Evolutionary conservation across 305 asterid genomes (phyloP).

Genomic region (Solanum hybrid): DNA sequence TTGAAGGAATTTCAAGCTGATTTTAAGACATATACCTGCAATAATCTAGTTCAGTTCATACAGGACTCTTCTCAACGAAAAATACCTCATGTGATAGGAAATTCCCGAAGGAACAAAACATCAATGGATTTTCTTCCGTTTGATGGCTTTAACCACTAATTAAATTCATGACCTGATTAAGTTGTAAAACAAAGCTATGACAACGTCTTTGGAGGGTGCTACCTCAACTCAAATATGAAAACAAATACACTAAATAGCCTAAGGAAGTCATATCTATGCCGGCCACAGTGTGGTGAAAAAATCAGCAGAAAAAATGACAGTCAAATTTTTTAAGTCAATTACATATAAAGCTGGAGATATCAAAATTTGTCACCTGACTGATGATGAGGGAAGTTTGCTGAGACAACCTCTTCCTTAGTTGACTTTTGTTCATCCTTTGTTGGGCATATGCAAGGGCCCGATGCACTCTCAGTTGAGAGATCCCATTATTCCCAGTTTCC

Average conservation of each 20-base stretch:
- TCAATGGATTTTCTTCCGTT: background rate
- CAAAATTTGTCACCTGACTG: slow-evolving; percentile 43
- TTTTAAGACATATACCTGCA: background rate
- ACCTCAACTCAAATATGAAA: background rate
- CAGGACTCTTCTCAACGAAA: background rate
- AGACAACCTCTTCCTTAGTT: slow-evolving; percentile 60
- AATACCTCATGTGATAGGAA: background rate
- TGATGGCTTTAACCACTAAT: background rate
- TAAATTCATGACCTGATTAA: background rate
- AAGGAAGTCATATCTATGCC: background rate
- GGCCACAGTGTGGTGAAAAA: slow-evolving; percentile 3
- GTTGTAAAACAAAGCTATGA: background rate
- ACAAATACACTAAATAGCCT: background rate
- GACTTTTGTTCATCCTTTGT: slow-evolving; percentile 53
- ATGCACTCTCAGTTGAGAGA: slow-evolving; percentile 62
- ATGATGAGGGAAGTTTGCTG: slow-evolving; percentile 57
- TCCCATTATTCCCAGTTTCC: slow-evolving; percentile 65
- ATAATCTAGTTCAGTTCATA: background rate
- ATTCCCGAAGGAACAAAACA: background rate
- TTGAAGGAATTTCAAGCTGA: background rate
- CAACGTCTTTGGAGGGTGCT: background rate
- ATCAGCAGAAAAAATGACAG: background rate
- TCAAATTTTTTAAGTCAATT: background rate
- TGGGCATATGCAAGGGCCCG: slow-evolving; percentile 36
- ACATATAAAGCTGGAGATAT: background rate